Conservation (phyloP, 345 rosid genomes). For the Jatropha curcas region DNA sequence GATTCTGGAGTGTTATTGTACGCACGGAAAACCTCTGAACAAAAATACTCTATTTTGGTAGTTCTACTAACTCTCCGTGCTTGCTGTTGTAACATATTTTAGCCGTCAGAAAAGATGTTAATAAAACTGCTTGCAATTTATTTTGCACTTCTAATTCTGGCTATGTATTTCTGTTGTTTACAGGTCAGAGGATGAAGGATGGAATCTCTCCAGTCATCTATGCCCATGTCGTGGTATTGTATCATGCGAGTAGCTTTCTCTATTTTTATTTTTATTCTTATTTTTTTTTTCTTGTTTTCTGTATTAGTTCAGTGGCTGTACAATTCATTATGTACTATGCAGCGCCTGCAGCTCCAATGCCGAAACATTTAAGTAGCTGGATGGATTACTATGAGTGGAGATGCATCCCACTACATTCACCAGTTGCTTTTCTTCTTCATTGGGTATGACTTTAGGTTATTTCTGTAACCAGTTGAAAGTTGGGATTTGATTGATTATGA, state of each 20-base stretch:
- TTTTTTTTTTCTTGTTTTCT: too few species aligned
- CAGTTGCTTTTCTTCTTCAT: slow-evolving; percentile 85
- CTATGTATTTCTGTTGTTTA: slow-evolving; percentile 5
- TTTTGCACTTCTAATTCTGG: not conserved
- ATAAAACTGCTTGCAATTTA: not conserved
- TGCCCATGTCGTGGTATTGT: slow-evolving; percentile 76
- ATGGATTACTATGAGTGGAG: slow-evolving; percentile 80
- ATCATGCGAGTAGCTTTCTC: slow-evolving; percentile 9
- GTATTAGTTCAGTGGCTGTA: slow-evolving; percentile 5
- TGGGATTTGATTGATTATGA: not conserved
- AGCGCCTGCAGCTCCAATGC: slow-evolving; percentile 53
- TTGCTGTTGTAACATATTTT: not conserved
- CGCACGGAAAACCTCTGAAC: too few species aligned
- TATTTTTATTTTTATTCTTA: not conserved
- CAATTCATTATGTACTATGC: slow-evolving; percentile 23
- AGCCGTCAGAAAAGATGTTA: too few species aligned
- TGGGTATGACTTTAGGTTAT: slow-evolving; percentile 55
- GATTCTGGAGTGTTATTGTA: not conserved
- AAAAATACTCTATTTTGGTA: not conserved
- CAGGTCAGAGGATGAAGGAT: slow-evolving; percentile 44
- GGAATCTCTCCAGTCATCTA: slow-evolving; percentile 60
- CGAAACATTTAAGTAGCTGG: slow-evolving; percentile 51
- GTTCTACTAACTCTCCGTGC: not conserved
- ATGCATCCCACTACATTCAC: slow-evolving; percentile 70
- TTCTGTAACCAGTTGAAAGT: not conserved